phyloP scores from a whole-genome alignment of 768 basidiomycete species.

The Phylloporus scabripes region DNA sequence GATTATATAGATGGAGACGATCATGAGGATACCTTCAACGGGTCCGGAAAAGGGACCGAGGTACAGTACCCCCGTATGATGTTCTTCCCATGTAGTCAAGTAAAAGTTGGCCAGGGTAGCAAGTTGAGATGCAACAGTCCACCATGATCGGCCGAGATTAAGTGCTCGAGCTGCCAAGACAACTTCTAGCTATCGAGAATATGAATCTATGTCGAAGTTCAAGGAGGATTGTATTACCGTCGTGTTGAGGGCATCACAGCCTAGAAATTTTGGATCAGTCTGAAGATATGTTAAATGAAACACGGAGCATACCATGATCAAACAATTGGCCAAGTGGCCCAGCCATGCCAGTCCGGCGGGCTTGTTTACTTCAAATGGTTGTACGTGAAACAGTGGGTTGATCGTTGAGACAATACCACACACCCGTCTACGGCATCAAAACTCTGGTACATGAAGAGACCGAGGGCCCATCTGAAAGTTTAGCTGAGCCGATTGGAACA shows the following conservation, averaged over 20 bases:
- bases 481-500: neutral
- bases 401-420: conserved; percentile 10
- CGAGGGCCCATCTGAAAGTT: conserved; percentile 67
- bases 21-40: conserved; percentile 91
- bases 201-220: neutral
- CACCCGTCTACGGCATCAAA: conserved; percentile 89
- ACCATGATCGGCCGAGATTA: conserved; percentile 92
- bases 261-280: conserved; percentile 31
- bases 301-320: conserved; percentile 75
- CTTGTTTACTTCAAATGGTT: conserved; percentile 69
- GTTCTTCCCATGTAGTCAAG: conserved; percentile 76
- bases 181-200: conserved; percentile 66
- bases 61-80: conserved; percentile 88
- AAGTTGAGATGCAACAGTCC: conserved; percentile 86
- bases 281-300: neutral
- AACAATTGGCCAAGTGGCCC: conserved; percentile 97
- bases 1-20: conserved; percentile 68
- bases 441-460: conserved; percentile 88
- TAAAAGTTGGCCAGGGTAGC: conserved; percentile 68
- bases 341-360: conserved; percentile 93
- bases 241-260: conserved; percentile 92
- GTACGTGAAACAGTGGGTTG: conserved; percentile 2
- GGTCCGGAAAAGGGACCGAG: conserved; percentile 93
- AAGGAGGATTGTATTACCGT: conserved; percentile 47
- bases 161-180: conserved; percentile 79